Conservation (phyloP, 2,329 filamentous ascomycete species). For the Rhinocladiella similis region DNA sequence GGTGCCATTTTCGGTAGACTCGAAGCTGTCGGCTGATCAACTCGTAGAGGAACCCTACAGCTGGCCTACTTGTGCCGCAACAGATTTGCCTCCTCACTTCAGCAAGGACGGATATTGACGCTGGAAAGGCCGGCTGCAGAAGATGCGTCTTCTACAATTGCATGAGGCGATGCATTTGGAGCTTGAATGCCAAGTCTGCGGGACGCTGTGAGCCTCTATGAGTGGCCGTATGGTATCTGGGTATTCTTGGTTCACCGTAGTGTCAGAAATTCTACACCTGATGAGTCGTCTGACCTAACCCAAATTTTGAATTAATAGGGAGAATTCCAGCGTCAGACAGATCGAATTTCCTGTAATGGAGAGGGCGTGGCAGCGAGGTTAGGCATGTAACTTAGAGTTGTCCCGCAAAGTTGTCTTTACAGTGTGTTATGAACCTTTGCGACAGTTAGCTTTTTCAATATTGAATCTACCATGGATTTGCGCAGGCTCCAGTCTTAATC, state of each 20-base stretch:
- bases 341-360: not conserved
- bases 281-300: not conserved
- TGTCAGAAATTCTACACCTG: no score
- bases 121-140: no score
- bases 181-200: slow-evolving; percentile 15
- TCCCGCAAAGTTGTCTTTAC: not conserved
- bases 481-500: not conserved
- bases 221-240: no score
- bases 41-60: not conserved
- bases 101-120: no score
- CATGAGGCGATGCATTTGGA: slow-evolving; percentile 2
- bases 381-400: not conserved
- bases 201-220: no score
- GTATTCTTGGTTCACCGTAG: not conserved
- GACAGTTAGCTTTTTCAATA: not conserved
- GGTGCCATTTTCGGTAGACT: slow-evolving; percentile 12
- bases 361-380: not conserved
- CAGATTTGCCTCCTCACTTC: not conserved
- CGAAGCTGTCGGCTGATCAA: not conserved
- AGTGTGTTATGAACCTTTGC: not conserved
- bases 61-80: not conserved
- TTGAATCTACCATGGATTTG: not conserved
- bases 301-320: not conserved
- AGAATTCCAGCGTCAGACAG: not conserved
- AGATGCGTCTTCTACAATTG: not conserved